A percentile compares a stretch with the other conserved stretches of the same genome.
phyloP scores from a whole-genome alignment of 441 rosid genomes.

The Sinapis alba region DNA sequence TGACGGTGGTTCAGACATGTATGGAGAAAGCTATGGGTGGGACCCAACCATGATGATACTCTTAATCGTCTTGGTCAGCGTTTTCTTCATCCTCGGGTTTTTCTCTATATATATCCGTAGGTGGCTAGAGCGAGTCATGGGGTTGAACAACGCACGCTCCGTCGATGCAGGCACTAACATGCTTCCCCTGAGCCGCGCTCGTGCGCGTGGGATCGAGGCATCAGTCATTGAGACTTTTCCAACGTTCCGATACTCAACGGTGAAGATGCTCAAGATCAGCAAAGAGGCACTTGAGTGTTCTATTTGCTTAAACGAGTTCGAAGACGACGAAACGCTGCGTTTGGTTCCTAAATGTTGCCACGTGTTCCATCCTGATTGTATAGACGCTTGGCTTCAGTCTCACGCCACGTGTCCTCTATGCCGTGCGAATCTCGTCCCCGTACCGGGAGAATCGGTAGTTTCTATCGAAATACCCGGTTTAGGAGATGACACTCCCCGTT shows the following conservation, averaged over 20 bases:
- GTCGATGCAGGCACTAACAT: constrained; percentile 17
- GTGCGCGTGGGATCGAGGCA: constrained; percentile 49
- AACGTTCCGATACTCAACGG: constrained; percentile 53
- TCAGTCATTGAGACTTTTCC: constrained; percentile 57
- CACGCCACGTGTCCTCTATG: constrained; percentile 74
- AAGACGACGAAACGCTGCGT: constrained; percentile 66
- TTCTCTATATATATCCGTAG: constrained; percentile 57
- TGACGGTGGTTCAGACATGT: constrained; percentile 3
- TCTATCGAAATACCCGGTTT: constrained; percentile 36
- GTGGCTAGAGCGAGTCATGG: constrained; percentile 42
- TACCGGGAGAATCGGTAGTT: constrained; percentile 45
- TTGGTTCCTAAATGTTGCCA: constrained; percentile 63
- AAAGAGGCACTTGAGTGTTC: constrained; percentile 65
- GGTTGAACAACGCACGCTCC: constrained; percentile 6
- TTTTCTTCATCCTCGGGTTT: constrained; percentile 56
- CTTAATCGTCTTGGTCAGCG: constrained; percentile 48
- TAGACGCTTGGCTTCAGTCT: constrained; percentile 61
- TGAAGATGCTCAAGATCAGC: constrained; percentile 55
- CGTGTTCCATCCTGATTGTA: constrained; percentile 64
- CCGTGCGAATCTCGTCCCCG: constrained; percentile 55
- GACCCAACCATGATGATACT: constrained; percentile 59
- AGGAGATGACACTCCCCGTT: constrained; percentile 15
- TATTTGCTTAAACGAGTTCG: constrained; percentile 68
- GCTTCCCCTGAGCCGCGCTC: constrained; percentile 29
- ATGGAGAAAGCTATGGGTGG: constrained; percentile 33